Evolutionary conservation across 2,329 filamentous ascomycete genomes (phyloP).

Genomic region (Cladosporium sp.): DNA sequence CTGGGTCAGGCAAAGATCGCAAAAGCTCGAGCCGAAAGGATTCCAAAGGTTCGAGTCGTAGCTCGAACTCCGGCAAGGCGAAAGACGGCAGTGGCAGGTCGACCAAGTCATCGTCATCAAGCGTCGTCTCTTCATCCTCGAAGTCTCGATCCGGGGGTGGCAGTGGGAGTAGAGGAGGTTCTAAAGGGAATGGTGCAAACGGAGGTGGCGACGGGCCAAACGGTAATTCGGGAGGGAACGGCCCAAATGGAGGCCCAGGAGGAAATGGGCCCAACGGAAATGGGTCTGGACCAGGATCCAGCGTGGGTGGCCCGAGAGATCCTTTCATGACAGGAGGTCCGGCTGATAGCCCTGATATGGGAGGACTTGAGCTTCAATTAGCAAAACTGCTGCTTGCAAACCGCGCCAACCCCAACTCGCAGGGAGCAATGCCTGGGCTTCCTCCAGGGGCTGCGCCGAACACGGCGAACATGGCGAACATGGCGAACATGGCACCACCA

Average conservation of each 20-base stretch:
- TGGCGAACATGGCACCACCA: not conserved
- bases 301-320: not conserved
- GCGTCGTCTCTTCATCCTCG: not conserved
- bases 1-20: not conserved
- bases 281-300: not conserved
- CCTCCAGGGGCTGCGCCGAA: not conserved
- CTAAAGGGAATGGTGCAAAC: not conserved
- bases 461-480: not conserved
- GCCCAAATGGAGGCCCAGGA: not conserved
- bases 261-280: not conserved
- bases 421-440: not conserved
- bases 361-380: not conserved
- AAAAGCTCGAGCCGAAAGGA: not conserved
- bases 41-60: conserved; percentile 3
- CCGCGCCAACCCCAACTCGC: conserved; percentile 1
- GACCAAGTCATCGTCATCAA: not conserved
- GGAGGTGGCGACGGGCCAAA: not conserved
- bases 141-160: not conserved
- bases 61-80: not conserved
- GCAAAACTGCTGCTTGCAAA: conserved; percentile 7
- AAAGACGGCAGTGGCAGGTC: not conserved
- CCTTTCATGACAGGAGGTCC: not conserved
- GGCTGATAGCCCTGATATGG: not conserved
- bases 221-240: not conserved
- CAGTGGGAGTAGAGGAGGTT: not conserved